Base-by-base conservation (phyloP, 2,329 filamentous ascomycete genomes). In the Alternaria dauci region DNA sequence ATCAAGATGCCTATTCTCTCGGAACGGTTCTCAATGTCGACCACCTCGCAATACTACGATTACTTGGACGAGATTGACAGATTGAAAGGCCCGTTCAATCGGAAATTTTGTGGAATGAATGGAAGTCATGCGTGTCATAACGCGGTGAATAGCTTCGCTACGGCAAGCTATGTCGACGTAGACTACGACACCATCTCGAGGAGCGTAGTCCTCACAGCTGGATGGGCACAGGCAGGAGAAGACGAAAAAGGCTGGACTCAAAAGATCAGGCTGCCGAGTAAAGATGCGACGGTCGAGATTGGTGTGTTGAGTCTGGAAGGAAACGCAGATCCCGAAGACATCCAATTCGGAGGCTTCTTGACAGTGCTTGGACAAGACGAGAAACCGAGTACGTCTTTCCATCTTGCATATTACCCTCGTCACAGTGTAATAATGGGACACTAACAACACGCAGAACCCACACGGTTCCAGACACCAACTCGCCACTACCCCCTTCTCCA, bases 401-500 rank as follows among this genome's bases (percentile, higher is more conserved):
- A 16, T 2, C 18, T 18, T 25, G 30, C 46, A 48, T 7, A n/a
- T 9, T 34, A 9, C 23, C 23, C 42, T 20, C 20, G 18, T 32
- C 23, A 42, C 5, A 20, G 36, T 18, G 18, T 28, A 20, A 41
- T 8, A 16, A 8, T 25, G 12, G 8, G 2, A 20, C 3, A 39
- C 47, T 60, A 38, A 60, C 41, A 20, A 26, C 8, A 14, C 9
- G 61, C 66, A 86, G 91, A 90, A 39, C 86, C 91, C 2, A 91
- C 92, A 0, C 82, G 94, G 46, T 97, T 98, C 81, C 88, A 91
- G 43, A 96, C 97, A 68, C 88, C 90, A 25, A 95, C 96, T 67
- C 88, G 93, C 0, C 94, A 97, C 77, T 87, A 91, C 68, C 81
- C 85, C 12, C 79, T 86, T 14, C 77, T 69, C 25, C 34, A 50